Evolutionary conservation across 176 grass and related monocot genomes (phyloP).

Genomic region (Olyra latifolia): DNA sequence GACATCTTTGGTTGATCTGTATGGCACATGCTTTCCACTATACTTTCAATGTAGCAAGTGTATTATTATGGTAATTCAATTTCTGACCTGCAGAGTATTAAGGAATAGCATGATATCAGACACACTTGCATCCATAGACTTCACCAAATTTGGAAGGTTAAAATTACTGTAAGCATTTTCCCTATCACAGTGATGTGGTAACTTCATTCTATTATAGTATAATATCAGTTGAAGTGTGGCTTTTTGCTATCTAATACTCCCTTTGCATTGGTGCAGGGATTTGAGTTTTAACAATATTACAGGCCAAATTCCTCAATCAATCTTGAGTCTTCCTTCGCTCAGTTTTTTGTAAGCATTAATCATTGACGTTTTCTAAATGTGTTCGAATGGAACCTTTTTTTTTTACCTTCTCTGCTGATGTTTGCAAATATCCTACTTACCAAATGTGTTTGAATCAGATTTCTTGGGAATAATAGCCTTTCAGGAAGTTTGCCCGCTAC

Average conservation of each 20-base stretch:
- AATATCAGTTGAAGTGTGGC: not conserved
- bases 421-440: conserved; percentile 10
- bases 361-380: conserved; percentile 1
- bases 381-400: not conserved
- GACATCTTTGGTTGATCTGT: conserved; percentile 68
- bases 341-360: conserved; percentile 53
- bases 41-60: not conserved
- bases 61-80: conserved; percentile 17
- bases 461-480: conserved; percentile 86
- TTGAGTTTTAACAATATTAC: conserved; percentile 94
- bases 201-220: conserved; percentile 4
- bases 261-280: conserved; percentile 49
- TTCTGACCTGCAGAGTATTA: conserved; percentile 55
- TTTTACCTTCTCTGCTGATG: conserved; percentile 7
- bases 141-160: conserved; percentile 53
- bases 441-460: conserved; percentile 52
- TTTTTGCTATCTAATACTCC: conserved; percentile 31
- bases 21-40: conserved; percentile 5
- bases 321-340: conserved; percentile 64
- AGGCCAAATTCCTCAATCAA: conserved; percentile 57
- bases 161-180: conserved; percentile 43
- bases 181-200: not conserved
- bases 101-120: conserved; percentile 80
- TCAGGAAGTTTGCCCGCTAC: conserved; percentile 56
- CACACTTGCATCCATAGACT: conserved; percentile 54